Conservation (phyloP, 2,329 filamentous ascomycete species). For the Botryotinia globosa region DNA sequence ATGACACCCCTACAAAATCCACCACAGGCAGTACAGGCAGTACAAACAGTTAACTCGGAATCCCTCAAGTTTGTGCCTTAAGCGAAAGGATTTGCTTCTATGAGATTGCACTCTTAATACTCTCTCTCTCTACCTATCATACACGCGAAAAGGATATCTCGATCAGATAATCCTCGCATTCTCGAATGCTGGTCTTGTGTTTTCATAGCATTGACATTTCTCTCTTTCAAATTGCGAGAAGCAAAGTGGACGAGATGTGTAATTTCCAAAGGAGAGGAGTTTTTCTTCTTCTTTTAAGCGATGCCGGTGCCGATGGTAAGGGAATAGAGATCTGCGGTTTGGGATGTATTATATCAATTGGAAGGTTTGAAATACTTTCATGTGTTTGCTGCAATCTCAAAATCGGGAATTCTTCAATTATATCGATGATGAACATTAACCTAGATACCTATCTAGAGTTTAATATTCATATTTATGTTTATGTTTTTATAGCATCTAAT, state of each 20-base stretch:
- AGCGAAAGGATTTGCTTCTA: neutral
- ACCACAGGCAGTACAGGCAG: neutral
- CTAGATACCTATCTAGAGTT: no score
- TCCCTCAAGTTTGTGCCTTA: neutral
- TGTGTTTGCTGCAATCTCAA: no score
- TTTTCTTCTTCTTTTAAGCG: no score
- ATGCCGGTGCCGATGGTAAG: no score
- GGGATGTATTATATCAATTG: no score
- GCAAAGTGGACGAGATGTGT: no score
- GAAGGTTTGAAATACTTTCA: no score
- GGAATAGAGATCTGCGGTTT: no score
- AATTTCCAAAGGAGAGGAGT: neutral
- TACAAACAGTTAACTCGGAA: neutral
- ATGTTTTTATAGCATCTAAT: no score
- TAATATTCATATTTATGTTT: no score
- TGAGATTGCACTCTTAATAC: neutral
- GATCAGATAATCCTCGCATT: neutral
- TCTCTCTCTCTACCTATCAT: fast-evolving
- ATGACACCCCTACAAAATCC: neutral
- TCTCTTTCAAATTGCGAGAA: neutral
- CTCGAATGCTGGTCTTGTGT: neutral
- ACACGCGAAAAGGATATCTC: neutral
- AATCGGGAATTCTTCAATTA: no score
- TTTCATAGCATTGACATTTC: neutral
- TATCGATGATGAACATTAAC: no score